These are phyloP conservation scores for Geosmithia putterillii DNA, from an alignment of 2,329 filamentous ascomycete species.

Conservation along the genomic window DNA sequence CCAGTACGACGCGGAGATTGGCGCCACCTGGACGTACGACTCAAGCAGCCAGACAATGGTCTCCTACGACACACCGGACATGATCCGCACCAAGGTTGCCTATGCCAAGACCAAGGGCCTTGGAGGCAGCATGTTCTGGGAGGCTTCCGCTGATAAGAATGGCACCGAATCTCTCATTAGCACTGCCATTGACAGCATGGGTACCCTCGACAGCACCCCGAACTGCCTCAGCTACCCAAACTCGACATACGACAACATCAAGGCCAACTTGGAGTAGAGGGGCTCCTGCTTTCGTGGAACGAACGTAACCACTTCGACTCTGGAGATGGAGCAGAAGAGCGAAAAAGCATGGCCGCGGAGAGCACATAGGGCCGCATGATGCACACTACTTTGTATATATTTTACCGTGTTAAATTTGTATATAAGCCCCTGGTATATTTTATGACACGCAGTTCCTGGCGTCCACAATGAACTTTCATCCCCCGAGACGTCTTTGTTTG, in stretches of 20 bases:
- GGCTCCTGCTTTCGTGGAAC: neutral
- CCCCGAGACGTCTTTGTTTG: too few relatives aligned
- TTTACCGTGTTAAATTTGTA: too few relatives aligned
- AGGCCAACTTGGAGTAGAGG: constrained; percentile 10
- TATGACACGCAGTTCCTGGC: too few relatives aligned
- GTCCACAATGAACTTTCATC: too few relatives aligned
- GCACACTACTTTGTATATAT: too few relatives aligned
- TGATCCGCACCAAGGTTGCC: constrained; percentile 47
- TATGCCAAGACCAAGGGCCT: constrained; percentile 53
- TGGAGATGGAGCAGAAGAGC: neutral
- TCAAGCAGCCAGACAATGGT: constrained; percentile 46
- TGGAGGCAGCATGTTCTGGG: constrained; percentile 80
- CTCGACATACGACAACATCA: constrained; percentile 44
- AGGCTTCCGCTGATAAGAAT: constrained; percentile 55
- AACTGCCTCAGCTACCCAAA: constrained; percentile 40
- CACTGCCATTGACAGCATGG: constrained; percentile 27
- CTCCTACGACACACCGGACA: constrained; percentile 55
- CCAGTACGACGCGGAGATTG: constrained; percentile 40
- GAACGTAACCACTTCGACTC: neutral
- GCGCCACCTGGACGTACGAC: constrained; percentile 64
- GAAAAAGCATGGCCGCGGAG: neutral
- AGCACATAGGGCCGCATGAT: too few relatives aligned
- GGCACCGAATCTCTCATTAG: constrained; percentile 48
- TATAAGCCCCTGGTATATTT: too few relatives aligned
- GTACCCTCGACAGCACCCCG: constrained; percentile 27